Conservation (phyloP, 805 yeast species). For the Ogataea methanolica region DNA sequence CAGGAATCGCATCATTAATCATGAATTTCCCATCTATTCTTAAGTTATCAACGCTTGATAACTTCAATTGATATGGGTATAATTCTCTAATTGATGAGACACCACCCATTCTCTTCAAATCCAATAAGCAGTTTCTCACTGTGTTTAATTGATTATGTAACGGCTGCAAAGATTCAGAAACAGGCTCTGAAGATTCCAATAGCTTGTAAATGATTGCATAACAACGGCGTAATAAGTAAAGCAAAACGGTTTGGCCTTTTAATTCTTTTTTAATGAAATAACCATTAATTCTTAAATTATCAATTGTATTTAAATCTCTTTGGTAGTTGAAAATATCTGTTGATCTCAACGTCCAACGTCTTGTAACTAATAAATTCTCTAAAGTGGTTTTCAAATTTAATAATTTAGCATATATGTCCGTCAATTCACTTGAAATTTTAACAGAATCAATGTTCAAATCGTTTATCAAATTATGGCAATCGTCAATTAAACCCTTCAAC, state of each 20-base stretch:
- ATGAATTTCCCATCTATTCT: constrained; percentile 90
- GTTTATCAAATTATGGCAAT: constrained; percentile 68
- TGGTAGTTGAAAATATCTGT: constrained; percentile 89
- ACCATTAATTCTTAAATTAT: constrained; percentile 63
- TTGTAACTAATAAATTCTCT: constrained; percentile 80
- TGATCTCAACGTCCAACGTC: constrained; percentile 96
- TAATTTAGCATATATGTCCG: constrained; percentile 59
- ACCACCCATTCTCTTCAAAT: constrained; percentile 91
- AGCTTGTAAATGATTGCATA: constrained; percentile 87
- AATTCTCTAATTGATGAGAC: constrained; percentile 81
- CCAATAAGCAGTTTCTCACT: constrained; percentile 83
- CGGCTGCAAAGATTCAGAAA: constrained; percentile 88
- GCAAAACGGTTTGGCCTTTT: constrained; percentile 55
- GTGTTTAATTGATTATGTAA: constrained; percentile 91
- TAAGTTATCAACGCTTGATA: constrained; percentile 82
- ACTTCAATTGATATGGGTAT: constrained; percentile 93
- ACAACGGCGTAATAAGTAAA: constrained; percentile 84
- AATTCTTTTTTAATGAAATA: constrained; percentile 39
- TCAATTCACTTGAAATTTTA: constrained; percentile 46
- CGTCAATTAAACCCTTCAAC: constrained; percentile 73
- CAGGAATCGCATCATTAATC: constrained; percentile 86
- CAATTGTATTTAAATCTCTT: constrained; percentile 66
- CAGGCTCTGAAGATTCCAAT: constrained; percentile 91
- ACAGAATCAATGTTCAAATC: constrained; percentile 54
- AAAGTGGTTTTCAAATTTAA: constrained; percentile 64